Percentiles rank a stretch among this genome's conserved stretches.
phyloP scores from a whole-genome alignment of 257 asterid genomes.

The Ocimum tenuiflorum region DNA sequence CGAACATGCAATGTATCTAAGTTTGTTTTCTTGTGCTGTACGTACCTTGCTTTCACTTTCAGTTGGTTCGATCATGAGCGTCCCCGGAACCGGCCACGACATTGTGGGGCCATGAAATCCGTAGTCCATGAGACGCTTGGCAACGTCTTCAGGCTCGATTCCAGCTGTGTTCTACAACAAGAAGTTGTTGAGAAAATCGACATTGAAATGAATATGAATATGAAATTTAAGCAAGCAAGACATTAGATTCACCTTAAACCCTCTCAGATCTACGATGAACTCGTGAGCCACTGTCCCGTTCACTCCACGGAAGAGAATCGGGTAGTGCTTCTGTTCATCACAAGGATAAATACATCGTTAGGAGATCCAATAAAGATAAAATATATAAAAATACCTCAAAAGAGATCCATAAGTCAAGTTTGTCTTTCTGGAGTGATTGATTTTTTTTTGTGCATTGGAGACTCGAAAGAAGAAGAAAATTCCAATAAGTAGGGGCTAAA shows the following conservation, averaged over 20 bases:
- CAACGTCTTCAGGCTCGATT: slow-evolving; percentile 95
- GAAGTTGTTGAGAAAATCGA: background rate
- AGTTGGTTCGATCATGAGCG: slow-evolving; percentile 98
- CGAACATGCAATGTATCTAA: background rate
- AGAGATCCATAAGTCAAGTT: too few species aligned
- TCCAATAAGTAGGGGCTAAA: too few species aligned
- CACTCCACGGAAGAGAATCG: slow-evolving; percentile 93
- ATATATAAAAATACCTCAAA: too few species aligned
- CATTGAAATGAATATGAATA: background rate
- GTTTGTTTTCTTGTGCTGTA: slow-evolving; percentile 18
- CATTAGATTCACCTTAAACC: slow-evolving; percentile 65
- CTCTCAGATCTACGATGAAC: slow-evolving; percentile 87
- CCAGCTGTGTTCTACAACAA: slow-evolving; percentile 75
- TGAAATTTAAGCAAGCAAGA: background rate
- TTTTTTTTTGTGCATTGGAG: too few species aligned
- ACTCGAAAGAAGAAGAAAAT: too few species aligned
- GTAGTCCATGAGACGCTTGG: slow-evolving; percentile 95
- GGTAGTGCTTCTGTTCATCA: slow-evolving; percentile 61
- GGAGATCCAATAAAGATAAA: too few species aligned
- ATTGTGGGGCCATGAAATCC: slow-evolving; percentile 98
- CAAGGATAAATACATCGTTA: slow-evolving; percentile 5
- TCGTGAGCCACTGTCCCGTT: slow-evolving; percentile 93
- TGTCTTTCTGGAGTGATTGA: too few species aligned
- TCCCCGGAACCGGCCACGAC: slow-evolving; percentile 99
- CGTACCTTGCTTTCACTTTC: slow-evolving; percentile 99